phyloP scores from a whole-genome alignment of 352 stramenopile genomes.

The Phytophthora cryptogea region DNA sequence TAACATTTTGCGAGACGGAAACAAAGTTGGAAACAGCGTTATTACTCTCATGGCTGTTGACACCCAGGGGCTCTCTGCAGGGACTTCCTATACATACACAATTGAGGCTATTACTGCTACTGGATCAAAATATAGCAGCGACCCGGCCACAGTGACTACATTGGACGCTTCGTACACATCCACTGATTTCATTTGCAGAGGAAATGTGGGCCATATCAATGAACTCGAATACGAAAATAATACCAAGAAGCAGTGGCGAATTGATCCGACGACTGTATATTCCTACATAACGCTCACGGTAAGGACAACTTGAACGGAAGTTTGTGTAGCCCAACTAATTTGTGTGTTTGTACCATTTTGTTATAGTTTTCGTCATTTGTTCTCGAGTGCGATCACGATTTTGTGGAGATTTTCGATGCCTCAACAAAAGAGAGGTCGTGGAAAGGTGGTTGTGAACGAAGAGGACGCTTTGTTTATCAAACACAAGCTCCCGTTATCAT shows the following conservation, averaged over 20 bases:
- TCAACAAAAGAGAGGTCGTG: constrained; percentile 41
- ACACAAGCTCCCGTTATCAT: constrained; percentile 34
- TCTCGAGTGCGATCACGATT: constrained; percentile 74
- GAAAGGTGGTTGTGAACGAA: constrained; percentile 55
- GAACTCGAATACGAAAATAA: constrained; percentile 45
- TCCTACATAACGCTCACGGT: constrained; percentile 40
- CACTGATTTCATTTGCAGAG: constrained; percentile 28
- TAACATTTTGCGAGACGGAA: constrained; percentile 37
- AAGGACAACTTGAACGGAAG: neutral
- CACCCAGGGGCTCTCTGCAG: neutral
- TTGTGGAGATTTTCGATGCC: constrained; percentile 44
- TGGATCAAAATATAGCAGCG: constrained; percentile 6
- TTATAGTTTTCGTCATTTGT: constrained; percentile 45
- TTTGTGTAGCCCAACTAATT: neutral
- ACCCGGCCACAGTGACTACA: constrained; percentile 17
- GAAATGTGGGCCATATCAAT: constrained; percentile 30
- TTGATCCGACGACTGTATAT: constrained; percentile 32
- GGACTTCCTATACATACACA: constrained; percentile 26
- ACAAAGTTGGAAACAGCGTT: constrained; percentile 16
- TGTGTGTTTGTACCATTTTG: constrained; percentile 2
- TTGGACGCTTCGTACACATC: constrained; percentile 9
- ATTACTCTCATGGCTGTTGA: neutral
- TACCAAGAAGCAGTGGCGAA: constrained; percentile 38
- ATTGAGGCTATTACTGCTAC: constrained; percentile 24
- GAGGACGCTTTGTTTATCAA: constrained; percentile 48